Percentiles rank a stretch among this genome's conserved stretches.
phyloP scores from a whole-genome alignment of 2,329 filamentous ascomycete genomes.

The Alternaria sp. region DNA sequence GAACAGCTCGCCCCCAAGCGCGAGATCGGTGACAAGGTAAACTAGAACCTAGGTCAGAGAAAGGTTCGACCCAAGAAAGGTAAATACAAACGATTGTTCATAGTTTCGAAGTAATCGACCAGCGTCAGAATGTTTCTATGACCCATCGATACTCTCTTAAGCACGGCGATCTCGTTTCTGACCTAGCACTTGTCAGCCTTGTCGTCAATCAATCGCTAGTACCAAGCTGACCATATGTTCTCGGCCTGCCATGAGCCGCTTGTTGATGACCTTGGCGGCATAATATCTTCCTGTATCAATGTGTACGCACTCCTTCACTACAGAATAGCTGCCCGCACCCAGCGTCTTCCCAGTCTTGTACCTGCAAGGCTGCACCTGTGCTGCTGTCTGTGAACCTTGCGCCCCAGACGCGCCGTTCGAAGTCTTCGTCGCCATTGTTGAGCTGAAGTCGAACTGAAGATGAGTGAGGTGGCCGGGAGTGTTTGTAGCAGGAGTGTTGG shows the following conservation, averaged over 20 bases:
- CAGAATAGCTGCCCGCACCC: constrained; percentile 95
- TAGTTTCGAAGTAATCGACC: constrained; percentile 99
- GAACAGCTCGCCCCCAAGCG: constrained; percentile 94
- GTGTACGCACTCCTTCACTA: constrained; percentile 98
- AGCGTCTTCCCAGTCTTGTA: constrained; percentile 99
- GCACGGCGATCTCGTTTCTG: constrained; percentile 95
- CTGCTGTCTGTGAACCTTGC: constrained; percentile 45
- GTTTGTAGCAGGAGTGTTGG: constrained; percentile 5
- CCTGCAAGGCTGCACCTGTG: constrained; percentile 87
- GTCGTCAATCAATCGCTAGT: not conserved
- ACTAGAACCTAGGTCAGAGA: constrained; percentile 58
- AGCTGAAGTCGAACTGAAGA: not conserved
- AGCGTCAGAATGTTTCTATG: constrained; percentile 98
- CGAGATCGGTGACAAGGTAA: constrained; percentile 96
- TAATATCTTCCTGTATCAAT: constrained; percentile 98
- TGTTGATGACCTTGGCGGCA: constrained; percentile 99
- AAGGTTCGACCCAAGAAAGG: not conserved
- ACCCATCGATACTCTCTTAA: constrained; percentile 98
- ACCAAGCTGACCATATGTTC: constrained; percentile 86
- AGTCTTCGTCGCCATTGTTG: constrained; percentile 26
- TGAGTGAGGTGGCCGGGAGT: not conserved
- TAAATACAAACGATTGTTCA: constrained; percentile 82
- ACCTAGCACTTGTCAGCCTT: constrained; percentile 65
- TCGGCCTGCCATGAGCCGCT: constrained; percentile 93
- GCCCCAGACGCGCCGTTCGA: constrained; percentile 47